phyloP scores from a whole-genome alignment of 495 filamentous ascomycete species.

The Geopyxis carbonaria region DNA sequence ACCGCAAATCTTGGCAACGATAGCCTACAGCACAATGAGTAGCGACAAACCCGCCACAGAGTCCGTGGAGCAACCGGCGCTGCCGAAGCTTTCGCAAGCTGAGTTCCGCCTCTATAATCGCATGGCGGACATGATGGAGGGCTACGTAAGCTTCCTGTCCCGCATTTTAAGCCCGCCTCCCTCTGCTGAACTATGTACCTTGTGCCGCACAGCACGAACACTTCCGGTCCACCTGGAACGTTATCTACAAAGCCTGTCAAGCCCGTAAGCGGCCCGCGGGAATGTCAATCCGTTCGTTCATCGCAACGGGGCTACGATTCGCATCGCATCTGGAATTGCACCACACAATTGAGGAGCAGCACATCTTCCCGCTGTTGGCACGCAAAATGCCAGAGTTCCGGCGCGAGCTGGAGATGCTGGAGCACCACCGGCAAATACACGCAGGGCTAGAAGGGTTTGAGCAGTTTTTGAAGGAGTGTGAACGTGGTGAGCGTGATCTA shows the following conservation, averaged over 20 bases:
- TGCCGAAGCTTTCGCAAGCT: constrained; percentile 29
- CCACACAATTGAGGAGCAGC: constrained; percentile 69
- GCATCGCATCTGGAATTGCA: constrained; percentile 52
- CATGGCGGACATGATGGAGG: constrained; percentile 62
- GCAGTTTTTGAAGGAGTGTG: constrained; percentile 48
- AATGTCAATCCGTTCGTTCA: constrained; percentile 46
- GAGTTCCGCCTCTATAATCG: constrained; percentile 54
- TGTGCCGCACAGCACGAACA: not conserved
- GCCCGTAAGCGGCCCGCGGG: constrained; percentile 38
- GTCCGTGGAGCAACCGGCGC: not conserved
- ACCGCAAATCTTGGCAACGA: too few species aligned
- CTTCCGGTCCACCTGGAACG: not conserved
- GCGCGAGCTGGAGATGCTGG: constrained; percentile 45
- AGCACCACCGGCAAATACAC: constrained; percentile 74
- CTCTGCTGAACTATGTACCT: not conserved
- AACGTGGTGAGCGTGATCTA: constrained; percentile 47
- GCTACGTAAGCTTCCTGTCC: constrained; percentile 11
- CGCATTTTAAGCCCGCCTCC: not conserved
- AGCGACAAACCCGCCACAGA: too few species aligned
- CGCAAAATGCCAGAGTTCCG: constrained; percentile 66
- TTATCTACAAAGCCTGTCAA: constrained; percentile 40
- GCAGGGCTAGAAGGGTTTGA: constrained; percentile 56
- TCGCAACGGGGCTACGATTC: constrained; percentile 48
- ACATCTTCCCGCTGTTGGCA: constrained; percentile 66
- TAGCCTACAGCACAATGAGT: too few species aligned